Base-by-base conservation (phyloP, 2,329 filamentous ascomycete species). In the Aspergillus fijiensis region DNA sequence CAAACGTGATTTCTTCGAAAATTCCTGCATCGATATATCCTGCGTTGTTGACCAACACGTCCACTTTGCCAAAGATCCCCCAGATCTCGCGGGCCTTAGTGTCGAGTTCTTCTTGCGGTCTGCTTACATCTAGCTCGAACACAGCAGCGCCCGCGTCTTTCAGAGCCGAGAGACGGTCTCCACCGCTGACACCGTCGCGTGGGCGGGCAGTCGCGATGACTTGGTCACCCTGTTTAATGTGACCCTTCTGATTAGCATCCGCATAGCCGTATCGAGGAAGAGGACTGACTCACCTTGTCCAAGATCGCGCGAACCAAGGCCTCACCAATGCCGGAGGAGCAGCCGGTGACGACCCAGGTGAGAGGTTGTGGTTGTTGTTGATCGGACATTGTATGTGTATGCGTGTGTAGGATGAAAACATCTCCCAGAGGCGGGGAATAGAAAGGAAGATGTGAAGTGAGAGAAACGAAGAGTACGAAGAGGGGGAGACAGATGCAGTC, bases 21-120 rank as follows among this genome's bases (percentile, higher is more conserved):
- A 21, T 19, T 7, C 71, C 68, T 31, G 60, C 58, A 4, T 65
- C 5, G 68, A 66, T 49, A 50, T 71, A 71, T 1, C 79, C 82
- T 0, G 80, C 81, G 0, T 79, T 76, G 31, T 82, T 84, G 63
- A 84, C 67, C 19, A 83, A 76, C 48, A 82, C 78, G 52, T 75
- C 72, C 14, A 76, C 63, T 16, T 64, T 57, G 6, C 68, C 68
- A 35, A 66, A 63, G 2, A 68, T 61, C 0, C 21, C 61, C 35
- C 62, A 55, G 16, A 63, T 62, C 3, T 59, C 56, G 29, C 62
- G 56, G n/a, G 63, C 58, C 14, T 61, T 61, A 14, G 59, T 47
- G 50, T 67, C 58, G 3, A 72, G 58, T 10, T 62, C 58, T 9
- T 58, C 60, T n/a, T 66, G 58, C 2, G 63, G 45, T 4, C 59